phyloP scores from a whole-genome alignment of 495 filamentous ascomycete species.

The Penicillium argentinense region DNA sequence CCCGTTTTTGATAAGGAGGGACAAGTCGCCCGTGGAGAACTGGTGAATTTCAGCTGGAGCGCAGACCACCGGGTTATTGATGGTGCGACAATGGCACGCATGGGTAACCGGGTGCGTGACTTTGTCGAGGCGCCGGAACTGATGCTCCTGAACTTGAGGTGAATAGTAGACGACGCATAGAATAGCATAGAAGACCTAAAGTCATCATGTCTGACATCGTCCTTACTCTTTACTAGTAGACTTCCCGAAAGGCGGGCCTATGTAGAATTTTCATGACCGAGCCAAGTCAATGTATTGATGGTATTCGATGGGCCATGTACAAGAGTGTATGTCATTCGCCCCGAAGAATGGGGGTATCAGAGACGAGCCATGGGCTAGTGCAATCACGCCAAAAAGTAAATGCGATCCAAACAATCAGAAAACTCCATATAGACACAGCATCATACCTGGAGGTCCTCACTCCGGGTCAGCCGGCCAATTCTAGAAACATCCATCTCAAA shows the following conservation, averaged over 20 bases:
- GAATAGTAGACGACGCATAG: conserved; percentile 18
- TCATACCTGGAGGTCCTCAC: neutral
- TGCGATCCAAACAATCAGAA: neutral
- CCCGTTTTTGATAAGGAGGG: conserved; percentile 76
- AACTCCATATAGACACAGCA: neutral
- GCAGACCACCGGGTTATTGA: conserved; percentile 95
- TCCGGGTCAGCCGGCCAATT: neutral
- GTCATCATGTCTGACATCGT: too few relatives aligned
- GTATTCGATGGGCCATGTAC: too few relatives aligned
- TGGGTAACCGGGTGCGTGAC: conserved; percentile 73
- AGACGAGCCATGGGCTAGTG: too few relatives aligned
- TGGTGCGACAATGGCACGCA: conserved; percentile 88
- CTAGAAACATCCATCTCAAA: neutral
- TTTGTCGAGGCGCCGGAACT: conserved; percentile 80
- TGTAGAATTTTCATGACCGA: too few relatives aligned
- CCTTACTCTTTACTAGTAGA: too few relatives aligned
- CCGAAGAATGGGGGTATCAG: too few relatives aligned
- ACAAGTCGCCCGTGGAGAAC: conserved; percentile 85
- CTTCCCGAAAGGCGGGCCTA: too few relatives aligned
- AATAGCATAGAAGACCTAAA: neutral
- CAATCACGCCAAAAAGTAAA: too few relatives aligned
- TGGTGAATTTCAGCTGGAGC: conserved; percentile 93
- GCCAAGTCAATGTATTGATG: too few relatives aligned
- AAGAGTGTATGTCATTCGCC: conserved; percentile 1
- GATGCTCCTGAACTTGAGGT: conserved; percentile 65